Evolutionary conservation across 768 basidiomycete genomes (phyloP).

Genomic region (Strobilomyces echinocephalus): DNA sequence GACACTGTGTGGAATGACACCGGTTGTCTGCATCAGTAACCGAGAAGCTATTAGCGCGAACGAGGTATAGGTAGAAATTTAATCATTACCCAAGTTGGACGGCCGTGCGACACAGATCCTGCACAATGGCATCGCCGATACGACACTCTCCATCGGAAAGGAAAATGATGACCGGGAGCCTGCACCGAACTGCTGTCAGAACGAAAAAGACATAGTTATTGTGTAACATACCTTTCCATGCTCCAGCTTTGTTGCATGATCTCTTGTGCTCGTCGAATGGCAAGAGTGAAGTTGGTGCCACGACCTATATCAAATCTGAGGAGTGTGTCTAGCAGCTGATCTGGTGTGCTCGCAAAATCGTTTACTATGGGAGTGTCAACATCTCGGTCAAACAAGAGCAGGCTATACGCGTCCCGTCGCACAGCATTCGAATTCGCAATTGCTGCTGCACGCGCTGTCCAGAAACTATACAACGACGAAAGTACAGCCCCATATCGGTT

Average conservation of each 20-base stretch:
- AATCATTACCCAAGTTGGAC: conserved; percentile 40
- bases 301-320: conserved; percentile 29
- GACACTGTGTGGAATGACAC: conserved; percentile 57
- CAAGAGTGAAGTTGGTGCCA: conserved; percentile 43
- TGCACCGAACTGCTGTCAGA: not conserved
- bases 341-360: conserved; percentile 43
- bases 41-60: not conserved
- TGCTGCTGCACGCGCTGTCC: conserved; percentile 46
- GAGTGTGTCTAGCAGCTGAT: conserved; percentile 38
- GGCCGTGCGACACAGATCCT: conserved; percentile 40
- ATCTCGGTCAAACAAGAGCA: conserved; percentile 41
- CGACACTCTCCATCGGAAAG: conserved; percentile 45
- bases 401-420: conserved; percentile 52
- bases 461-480: conserved; percentile 52
- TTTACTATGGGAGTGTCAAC: conserved; percentile 33
- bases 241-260: conserved; percentile 48
- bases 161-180: conserved; percentile 36
- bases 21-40: conserved; percentile 37
- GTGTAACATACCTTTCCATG: conserved; percentile 39
- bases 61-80: rapidly evolving
- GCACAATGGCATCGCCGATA: conserved; percentile 34
- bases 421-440: conserved; percentile 22
- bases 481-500: conserved; percentile 58
- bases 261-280: conserved; percentile 33
- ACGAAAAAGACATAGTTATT: not conserved